Evolutionary conservation across 306 rosid species (phyloP).

Genomic region (Cucumis cinereus): DNA sequence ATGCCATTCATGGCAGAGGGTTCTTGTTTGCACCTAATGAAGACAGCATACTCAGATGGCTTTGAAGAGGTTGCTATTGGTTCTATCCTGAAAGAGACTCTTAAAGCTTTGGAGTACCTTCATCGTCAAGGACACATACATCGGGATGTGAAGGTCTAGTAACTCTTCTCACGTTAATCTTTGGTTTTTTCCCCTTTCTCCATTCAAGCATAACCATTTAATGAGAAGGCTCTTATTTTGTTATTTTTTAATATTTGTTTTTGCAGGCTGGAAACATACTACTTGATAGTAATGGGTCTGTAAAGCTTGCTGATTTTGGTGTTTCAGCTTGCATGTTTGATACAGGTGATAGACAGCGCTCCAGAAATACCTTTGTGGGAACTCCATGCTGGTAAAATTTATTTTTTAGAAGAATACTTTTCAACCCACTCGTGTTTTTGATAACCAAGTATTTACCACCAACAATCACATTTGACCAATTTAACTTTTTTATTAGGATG

Average conservation of each 20-base stretch:
- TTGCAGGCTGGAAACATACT: constrained; percentile 86
- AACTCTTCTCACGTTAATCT: background rate
- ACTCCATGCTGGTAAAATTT: constrained; percentile 88
- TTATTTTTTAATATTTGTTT: background rate
- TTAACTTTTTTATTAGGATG: constrained; percentile 50
- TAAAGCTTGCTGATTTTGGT: constrained; percentile 94
- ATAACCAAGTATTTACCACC: background rate
- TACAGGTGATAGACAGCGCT: constrained; percentile 81
- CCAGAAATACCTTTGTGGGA: constrained; percentile 87
- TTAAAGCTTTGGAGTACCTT: constrained; percentile 82
- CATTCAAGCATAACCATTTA: background rate
- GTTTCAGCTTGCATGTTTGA: constrained; percentile 98
- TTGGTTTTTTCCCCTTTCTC: background rate
- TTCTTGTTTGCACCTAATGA: constrained; percentile 91
- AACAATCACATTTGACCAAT: constrained; percentile 1
- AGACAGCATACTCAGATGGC: constrained; percentile 76
- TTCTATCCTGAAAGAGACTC: constrained; percentile 73
- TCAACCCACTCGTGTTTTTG: background rate
- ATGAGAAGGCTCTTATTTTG: background rate
- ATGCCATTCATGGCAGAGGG: constrained; percentile 99
- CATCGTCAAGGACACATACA: constrained; percentile 94
- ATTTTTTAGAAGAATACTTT: background rate
- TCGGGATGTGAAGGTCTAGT: constrained; percentile 72
- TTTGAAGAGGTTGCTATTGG: constrained; percentile 81
- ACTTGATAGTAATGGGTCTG: constrained; percentile 57